Conservation (phyloP, 441 rosid species). For the Iberis amara region DNA sequence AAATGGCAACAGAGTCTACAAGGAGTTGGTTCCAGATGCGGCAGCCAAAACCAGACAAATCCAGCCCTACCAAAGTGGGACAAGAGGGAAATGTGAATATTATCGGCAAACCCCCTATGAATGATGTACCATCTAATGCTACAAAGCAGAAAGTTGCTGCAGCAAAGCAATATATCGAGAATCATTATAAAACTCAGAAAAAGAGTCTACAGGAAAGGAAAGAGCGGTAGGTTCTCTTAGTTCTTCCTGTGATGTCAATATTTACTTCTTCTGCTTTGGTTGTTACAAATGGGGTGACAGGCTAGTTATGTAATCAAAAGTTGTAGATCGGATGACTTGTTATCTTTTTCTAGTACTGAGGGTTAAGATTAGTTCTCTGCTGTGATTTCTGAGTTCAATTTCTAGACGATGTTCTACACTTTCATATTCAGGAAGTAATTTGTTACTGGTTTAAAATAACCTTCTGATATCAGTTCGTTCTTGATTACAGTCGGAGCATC, state of each 20-base stretch:
- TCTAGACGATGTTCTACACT: no score
- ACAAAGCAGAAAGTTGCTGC: conserved; percentile 48
- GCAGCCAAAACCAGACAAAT: conserved; percentile 34
- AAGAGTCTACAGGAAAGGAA: conserved; percentile 44
- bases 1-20: conserved; percentile 37
- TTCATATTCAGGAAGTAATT: no score
- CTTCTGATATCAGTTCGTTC: conserved; percentile 17
- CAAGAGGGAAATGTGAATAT: conserved; percentile 33
- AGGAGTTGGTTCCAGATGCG: conserved; percentile 43
- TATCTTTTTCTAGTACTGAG: not conserved
- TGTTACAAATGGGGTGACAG: conserved; percentile 4
- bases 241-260: not conserved
- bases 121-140: conserved; percentile 39
- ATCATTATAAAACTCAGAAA: conserved; percentile 42
- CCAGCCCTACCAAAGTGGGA: conserved; percentile 32
- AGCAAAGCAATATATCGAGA: conserved; percentile 46
- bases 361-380: no score
- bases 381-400: no score
- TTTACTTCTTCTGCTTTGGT: not conserved
- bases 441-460: conserved; percentile 10
- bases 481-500: conserved; percentile 32
- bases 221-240: conserved; percentile 35
- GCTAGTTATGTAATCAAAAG: not conserved
- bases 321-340: not conserved
- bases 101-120: conserved; percentile 32